Percentiles rank a stretch among this genome's conserved stretches.
Conservation (phyloP, 495 filamentous ascomycete genomes). For the Hypoxylon fragiforme region DNA sequence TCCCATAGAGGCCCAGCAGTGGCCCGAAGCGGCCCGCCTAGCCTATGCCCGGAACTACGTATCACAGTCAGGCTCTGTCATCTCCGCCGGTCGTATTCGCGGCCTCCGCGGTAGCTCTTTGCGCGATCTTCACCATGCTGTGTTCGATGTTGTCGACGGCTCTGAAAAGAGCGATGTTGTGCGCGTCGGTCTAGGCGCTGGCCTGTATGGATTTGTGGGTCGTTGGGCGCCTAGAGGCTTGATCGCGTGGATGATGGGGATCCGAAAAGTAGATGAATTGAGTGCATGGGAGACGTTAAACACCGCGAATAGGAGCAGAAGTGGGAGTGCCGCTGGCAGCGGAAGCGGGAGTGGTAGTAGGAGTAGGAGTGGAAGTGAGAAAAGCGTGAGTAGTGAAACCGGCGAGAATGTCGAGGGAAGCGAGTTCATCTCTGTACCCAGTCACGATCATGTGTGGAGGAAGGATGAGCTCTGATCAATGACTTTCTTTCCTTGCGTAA, state of each 20-base stretch:
- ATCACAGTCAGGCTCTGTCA: slow-evolving; percentile 50
- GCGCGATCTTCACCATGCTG: slow-evolving; percentile 75
- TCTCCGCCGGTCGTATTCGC: slow-evolving; percentile 47
- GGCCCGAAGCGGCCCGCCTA: slow-evolving; percentile 59
- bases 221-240: slow-evolving; percentile 76
- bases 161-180: slow-evolving; percentile 55
- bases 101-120: slow-evolving; percentile 65
- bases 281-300: slow-evolving; percentile 49
- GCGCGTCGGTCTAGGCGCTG: slow-evolving; percentile 78
- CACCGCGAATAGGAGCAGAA: slow-evolving; percentile 30
- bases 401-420: slow-evolving; percentile 33
- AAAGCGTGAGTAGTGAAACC: slow-evolving; percentile 28
- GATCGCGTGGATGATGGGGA: slow-evolving; percentile 88
- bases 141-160: slow-evolving; percentile 79
- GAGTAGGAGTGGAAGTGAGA: slow-evolving; percentile 10
- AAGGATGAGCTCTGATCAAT: slow-evolving; percentile 7
- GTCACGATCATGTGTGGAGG: slow-evolving; percentile 45
- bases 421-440: slow-evolving; percentile 46
- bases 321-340: slow-evolving; percentile 28
- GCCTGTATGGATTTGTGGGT: slow-evolving; percentile 84
- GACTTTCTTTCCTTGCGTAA: not conserved
- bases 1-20: slow-evolving; percentile 62
- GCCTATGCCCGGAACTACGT: slow-evolving; percentile 62
- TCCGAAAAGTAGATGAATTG: slow-evolving; percentile 57
- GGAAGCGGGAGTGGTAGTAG: slow-evolving; percentile 29